Percentiles rank a stretch among this genome's conserved stretches.
Evolutionary conservation across 2,329 filamentous ascomycete species (phyloP).

Genomic region (Xylariaceae sp.): DNA sequence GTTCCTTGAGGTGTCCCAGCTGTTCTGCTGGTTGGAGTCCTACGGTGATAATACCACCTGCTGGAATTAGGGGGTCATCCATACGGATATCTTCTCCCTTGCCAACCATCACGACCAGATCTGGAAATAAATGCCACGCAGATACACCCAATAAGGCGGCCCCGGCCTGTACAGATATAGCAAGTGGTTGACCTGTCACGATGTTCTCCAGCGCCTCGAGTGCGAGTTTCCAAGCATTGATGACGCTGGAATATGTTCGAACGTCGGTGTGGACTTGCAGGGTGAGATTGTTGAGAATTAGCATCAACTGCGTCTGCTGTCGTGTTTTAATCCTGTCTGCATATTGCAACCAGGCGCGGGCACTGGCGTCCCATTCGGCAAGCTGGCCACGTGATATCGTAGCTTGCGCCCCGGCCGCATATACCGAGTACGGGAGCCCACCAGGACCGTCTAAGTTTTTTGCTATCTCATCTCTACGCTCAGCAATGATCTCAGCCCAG

Average conservation of each 20-base stretch:
- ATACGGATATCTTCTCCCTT: background rate
- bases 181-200: background rate
- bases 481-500: background rate
- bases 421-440: background rate
- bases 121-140: background rate
- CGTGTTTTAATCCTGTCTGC: background rate
- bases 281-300: background rate
- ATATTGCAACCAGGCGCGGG: conserved; percentile 9
- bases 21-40: background rate
- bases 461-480: background rate
- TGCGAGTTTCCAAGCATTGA: background rate
- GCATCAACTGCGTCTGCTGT: background rate
- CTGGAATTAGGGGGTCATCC: background rate
- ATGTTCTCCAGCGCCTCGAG: background rate
- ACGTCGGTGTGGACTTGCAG: background rate
- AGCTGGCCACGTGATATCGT: conserved; percentile 37
- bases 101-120: background rate
- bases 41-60: background rate
- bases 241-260: background rate
- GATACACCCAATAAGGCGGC: background rate
- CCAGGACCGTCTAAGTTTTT: background rate
- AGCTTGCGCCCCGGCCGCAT: conserved; percentile 18
- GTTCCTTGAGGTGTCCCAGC: background rate
- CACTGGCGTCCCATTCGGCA: conserved; percentile 25
- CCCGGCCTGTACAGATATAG: background rate